A percentile compares a stretch with the other conserved stretches of the same genome.
Conservation (phyloP, 2,329 filamentous ascomycete species). For the Monosporascus sp. region DNA sequence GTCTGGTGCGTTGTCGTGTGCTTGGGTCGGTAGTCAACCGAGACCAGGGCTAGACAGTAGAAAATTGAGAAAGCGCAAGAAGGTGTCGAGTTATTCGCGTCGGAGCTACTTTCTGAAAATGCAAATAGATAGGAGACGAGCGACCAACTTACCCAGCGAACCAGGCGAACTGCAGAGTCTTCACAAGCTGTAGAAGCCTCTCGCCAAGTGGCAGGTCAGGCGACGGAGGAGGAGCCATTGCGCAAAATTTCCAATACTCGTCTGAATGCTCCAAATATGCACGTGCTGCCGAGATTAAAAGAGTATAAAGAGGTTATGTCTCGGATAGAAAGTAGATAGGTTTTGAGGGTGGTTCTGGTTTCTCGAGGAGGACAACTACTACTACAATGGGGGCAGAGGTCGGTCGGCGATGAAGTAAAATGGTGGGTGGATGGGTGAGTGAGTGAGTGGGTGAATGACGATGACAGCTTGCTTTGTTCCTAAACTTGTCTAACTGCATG, state of each 20-base stretch:
- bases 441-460: not conserved
- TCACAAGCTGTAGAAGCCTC: constrained; percentile 70
- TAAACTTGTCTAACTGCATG: no score
- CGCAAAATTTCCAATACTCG: constrained; percentile 1
- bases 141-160: constrained; percentile 45
- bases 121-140: constrained; percentile 11
- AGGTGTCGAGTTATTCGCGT: no score
- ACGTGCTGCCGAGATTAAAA: not conserved
- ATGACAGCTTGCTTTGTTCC: not conserved
- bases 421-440: not conserved
- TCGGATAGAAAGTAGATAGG: not conserved
- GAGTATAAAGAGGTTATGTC: constrained; percentile 1
- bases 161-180: constrained; percentile 71
- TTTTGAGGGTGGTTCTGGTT: not conserved
- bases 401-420: not conserved
- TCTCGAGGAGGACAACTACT: not conserved
- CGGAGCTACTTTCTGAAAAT: constrained; percentile 9
- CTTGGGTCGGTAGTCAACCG: not conserved
- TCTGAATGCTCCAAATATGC: not conserved
- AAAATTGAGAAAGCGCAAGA: no score
- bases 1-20: not conserved
- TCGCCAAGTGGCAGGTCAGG: constrained; percentile 65
- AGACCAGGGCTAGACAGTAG: not conserved
- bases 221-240: constrained; percentile 71
- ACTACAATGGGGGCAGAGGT: not conserved